A percentile compares a stretch with the other conserved stretches of the same genome.
phyloP scores from a whole-genome alignment of 257 asterid genomes.

The Nicotiana otophora region DNA sequence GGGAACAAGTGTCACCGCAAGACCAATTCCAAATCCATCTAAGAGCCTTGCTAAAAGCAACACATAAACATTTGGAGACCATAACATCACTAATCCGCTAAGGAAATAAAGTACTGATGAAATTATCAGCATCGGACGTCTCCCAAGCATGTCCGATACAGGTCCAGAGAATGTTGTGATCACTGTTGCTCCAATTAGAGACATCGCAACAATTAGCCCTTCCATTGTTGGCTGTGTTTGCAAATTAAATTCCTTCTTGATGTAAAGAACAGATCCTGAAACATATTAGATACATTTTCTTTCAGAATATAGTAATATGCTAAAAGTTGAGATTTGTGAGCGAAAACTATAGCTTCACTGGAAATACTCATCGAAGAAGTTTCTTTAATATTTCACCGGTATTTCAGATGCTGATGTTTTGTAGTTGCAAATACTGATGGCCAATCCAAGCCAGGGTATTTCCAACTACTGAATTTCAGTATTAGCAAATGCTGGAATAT shows the following conservation, averaged over 20 bases:
- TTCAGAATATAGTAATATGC: too few species aligned
- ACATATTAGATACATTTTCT: neutral
- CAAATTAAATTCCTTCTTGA: conserved; percentile 75
- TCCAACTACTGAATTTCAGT: neutral
- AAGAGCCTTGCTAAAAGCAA: conserved; percentile 82
- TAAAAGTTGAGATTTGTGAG: too few species aligned
- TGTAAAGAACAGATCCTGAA: conserved; percentile 87
- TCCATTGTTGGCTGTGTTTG: conserved; percentile 74
- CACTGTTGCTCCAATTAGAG: conserved; percentile 85
- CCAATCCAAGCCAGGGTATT: too few species aligned
- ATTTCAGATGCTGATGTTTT: too few species aligned
- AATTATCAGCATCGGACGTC: conserved; percentile 89
- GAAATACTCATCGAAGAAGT: too few species aligned
- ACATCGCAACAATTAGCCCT: conserved; percentile 89
- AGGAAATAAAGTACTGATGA: conserved; percentile 73
- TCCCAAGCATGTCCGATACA: conserved; percentile 70
- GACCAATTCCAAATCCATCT: conserved; percentile 94
- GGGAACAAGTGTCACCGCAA: conserved; percentile 87
- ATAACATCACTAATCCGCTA: conserved; percentile 79
- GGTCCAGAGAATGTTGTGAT: conserved; percentile 91
- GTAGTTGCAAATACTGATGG: too few species aligned
- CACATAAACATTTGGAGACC: conserved; percentile 87
- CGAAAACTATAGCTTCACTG: too few species aligned
- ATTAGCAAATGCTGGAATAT: neutral
- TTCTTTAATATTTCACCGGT: too few species aligned